Evolutionary conservation across 139 green algal species (phyloP), one percentile per base, ranked within the genome.

Genomic region (Chlamydomonas schloesseri): DNA sequence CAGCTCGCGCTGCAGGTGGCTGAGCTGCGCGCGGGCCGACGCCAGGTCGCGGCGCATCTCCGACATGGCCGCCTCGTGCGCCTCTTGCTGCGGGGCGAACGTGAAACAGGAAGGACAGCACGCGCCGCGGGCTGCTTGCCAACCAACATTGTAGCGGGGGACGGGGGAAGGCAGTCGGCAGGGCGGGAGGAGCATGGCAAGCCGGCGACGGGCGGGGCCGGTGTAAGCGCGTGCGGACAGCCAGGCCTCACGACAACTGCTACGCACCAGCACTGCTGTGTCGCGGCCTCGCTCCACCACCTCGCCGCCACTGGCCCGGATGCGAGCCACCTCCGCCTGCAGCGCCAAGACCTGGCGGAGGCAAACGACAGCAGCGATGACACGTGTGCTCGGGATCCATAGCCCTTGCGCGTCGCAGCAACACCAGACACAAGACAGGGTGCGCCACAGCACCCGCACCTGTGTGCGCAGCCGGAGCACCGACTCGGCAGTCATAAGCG

Each of bases 391-490:
- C n/a, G n/a, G n/a, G n/a, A n/a, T n/a, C n/a, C n/a, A n/a, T n/a
- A n/a, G n/a, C n/a, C n/a, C n/a, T n/a, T n/a, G n/a, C n/a, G n/a
- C n/a, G n/a, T n/a, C n/a, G n/a, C n/a, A n/a, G n/a, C n/a, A n/a
- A n/a, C n/a, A n/a, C n/a, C n/a, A n/a, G n/a, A n/a, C n/a, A n/a
- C n/a, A n/a, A n/a, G n/a, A n/a, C n/a, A n/a, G n/a, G n/a, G n/a
- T n/a, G n/a, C n/a, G n/a, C n/a, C n/a, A n/a, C 42, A 50, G 42
- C 42, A 50, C 6, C 18, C 55, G 20, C 67, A 89, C 46, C 77
- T 89, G 85, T 15, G 85, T n/a, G 11, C 85, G 76, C 85, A 89
- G 85, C 58, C 72, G 71, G 68, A 89, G 42, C 34, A 58, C 79
- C 20, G 31, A 33, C 55, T 89, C 84, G 20, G 84, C 84, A 0